Evolutionary conservation across 2,329 filamentous ascomycete genomes (phyloP).

Genomic region (Cladobotryum mycophilum): DNA sequence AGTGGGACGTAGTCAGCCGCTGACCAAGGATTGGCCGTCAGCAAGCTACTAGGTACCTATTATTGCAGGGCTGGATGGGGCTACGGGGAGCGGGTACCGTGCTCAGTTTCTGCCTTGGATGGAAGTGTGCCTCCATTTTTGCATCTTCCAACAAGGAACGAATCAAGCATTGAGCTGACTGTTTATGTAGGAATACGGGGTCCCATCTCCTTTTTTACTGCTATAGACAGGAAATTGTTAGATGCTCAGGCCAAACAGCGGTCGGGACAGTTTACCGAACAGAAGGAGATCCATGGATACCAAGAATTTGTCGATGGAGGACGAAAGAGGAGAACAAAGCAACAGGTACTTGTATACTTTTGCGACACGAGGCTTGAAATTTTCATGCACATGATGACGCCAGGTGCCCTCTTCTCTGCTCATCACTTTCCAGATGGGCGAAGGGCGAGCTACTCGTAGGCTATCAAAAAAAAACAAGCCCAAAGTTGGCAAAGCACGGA

Average conservation of each 20-base stretch:
- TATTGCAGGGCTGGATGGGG: slow-evolving; percentile 6
- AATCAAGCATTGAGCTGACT: too few relatives aligned
- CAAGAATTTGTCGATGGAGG: background rate
- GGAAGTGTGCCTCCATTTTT: background rate
- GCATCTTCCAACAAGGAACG: too few relatives aligned
- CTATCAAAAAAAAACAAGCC: background rate
- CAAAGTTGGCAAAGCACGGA: background rate
- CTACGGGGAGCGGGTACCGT: slow-evolving; percentile 4
- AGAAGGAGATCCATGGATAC: too few relatives aligned
- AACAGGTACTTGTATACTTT: background rate
- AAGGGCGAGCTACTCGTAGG: background rate
- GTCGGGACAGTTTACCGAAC: background rate
- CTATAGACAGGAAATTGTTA: background rate
- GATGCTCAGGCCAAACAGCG: background rate
- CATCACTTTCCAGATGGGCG: too few relatives aligned
- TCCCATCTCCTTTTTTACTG: background rate
- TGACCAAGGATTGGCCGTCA: slow-evolving; percentile 11
- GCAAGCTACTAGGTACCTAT: slow-evolving; percentile 7
- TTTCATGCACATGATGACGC: slow-evolving; percentile 1
- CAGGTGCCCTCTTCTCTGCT: background rate
- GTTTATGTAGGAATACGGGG: background rate
- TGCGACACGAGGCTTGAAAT: background rate
- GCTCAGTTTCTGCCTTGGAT: slow-evolving; percentile 1
- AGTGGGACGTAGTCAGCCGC: slow-evolving; percentile 12
- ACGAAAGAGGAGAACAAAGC: background rate